Evolutionary conservation across 352 stramenopile species (phyloP).

Genomic region (Stramenopiles sp.): DNA sequence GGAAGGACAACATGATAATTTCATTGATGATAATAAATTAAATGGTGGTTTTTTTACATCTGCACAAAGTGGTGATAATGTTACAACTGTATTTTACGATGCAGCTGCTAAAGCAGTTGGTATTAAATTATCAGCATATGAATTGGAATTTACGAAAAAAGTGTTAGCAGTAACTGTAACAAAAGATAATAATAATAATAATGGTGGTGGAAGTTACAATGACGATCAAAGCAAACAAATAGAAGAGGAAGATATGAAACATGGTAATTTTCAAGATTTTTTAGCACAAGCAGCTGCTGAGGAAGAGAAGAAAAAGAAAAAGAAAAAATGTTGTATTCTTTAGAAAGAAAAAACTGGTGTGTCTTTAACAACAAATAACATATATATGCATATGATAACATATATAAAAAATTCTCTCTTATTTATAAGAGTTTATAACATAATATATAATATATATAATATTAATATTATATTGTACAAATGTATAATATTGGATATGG

Average conservation of each 20-base stretch:
- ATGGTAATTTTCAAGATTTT: not conserved
- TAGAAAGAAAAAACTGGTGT: no score
- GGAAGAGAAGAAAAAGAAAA: constrained; percentile 3
- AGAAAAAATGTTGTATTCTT: not conserved
- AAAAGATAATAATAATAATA: constrained; percentile 17
- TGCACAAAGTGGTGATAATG: constrained; percentile 50
- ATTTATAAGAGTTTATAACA: no score
- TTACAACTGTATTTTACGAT: constrained; percentile 48
- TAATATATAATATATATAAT: no score
- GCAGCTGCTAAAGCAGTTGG: constrained; percentile 39
- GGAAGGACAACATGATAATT: constrained; percentile 41
- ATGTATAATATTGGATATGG: no score
- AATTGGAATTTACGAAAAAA: constrained; percentile 49
- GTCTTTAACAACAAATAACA: no score
- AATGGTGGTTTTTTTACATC: constrained; percentile 49
- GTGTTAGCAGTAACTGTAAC: constrained; percentile 35
- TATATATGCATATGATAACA: no score
- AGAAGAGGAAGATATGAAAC: constrained; percentile 37
- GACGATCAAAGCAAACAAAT: constrained; percentile 46
- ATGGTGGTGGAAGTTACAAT: constrained; percentile 26
- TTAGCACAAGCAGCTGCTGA: not conserved
- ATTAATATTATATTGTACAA: no score
- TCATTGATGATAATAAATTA: constrained; percentile 37
- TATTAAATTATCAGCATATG: constrained; percentile 45
- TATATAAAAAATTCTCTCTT: no score